Percentiles rank a stretch among this genome's conserved stretches.
These are phyloP conservation scores for Tuber aestivum DNA, from an alignment of 495 filamentous ascomycete species.

Conservation along the genomic window DNA sequence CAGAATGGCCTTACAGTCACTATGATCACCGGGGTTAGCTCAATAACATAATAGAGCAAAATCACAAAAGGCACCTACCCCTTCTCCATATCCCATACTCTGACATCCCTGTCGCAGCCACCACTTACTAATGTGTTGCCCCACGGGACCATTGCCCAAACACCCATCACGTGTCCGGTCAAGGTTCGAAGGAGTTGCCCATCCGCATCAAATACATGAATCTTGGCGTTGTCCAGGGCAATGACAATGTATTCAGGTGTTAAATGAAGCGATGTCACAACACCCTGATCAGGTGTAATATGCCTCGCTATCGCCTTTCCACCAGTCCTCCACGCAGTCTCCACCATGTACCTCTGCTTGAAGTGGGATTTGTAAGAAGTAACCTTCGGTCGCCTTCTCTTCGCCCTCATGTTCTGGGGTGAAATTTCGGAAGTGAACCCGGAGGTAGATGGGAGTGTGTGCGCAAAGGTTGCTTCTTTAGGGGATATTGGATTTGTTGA, in stretches of 20 bases:
- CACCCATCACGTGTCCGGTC: constrained; percentile 94
- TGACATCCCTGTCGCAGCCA: constrained; percentile 91
- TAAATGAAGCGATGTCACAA: constrained; percentile 91
- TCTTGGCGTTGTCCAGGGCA: constrained; percentile 95
- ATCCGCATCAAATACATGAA: constrained; percentile 92
- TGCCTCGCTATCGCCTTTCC: constrained; percentile 70
- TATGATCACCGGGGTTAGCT: constrained; percentile 28
- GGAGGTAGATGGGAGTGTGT: constrained; percentile 23
- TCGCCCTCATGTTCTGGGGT: constrained; percentile 37
- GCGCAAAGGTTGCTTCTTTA: constrained; percentile 36
- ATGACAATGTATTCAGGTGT: constrained; percentile 95
- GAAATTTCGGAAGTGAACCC: constrained; percentile 42
- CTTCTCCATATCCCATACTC: constrained; percentile 94
- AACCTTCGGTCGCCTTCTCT: constrained; percentile 36
- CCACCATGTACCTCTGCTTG: constrained; percentile 93
- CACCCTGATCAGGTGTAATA: constrained; percentile 90
- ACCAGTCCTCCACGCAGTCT: constrained; percentile 91
- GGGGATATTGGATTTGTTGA: constrained; percentile 35
- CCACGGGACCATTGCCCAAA: constrained; percentile 99
- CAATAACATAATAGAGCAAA: constrained; percentile 35
- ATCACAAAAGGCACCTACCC: constrained; percentile 57
- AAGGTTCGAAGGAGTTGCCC: constrained; percentile 82
- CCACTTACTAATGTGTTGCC: constrained; percentile 92
- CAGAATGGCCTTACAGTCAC: constrained; percentile 70
- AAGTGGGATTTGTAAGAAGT: constrained; percentile 88